Conservation (phyloP, 495 filamentous ascomycete species). For the Penicillium psychrofluorescens region DNA sequence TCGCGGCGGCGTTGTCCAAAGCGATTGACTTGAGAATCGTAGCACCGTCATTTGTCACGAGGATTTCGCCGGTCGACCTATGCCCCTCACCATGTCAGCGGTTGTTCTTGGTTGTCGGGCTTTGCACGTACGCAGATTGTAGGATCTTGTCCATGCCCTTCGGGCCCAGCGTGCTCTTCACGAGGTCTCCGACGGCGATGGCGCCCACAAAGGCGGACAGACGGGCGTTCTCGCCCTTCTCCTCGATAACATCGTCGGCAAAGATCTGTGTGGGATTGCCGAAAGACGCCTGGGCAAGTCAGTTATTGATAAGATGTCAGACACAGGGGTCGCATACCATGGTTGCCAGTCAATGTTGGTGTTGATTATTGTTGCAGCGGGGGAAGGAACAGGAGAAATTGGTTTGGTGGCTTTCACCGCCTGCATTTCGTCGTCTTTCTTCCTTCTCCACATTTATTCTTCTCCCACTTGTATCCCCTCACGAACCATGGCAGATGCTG, state of each 20-base stretch:
- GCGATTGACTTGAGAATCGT: constrained; percentile 98
- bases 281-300: constrained; percentile 38
- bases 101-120: constrained; percentile 5
- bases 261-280: constrained; percentile 96
- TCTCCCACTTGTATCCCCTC: not conserved
- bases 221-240: constrained; percentile 99
- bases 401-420: constrained; percentile 20
- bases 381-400: constrained; percentile 23
- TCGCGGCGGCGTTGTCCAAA: constrained; percentile 96
- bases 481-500: constrained; percentile 24
- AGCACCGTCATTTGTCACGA: constrained; percentile 97
- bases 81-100: constrained; percentile 10
- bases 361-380: too few species aligned
- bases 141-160: constrained; percentile 99
- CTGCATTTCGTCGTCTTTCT: constrained; percentile 10
- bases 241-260: constrained; percentile 91
- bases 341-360: constrained; percentile 11
- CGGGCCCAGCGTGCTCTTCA: constrained; percentile 93
- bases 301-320: not conserved
- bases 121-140: constrained; percentile 76
- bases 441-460: not conserved
- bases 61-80: constrained; percentile 91
- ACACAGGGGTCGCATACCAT: constrained; percentile 19
- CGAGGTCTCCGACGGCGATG: constrained; percentile 92
- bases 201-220: constrained; percentile 94